Evolutionary conservation across 306 rosid genomes (phyloP), one percentile per base, ranked within the genome.

Genomic region (Cicer chorassanicum): DNA sequence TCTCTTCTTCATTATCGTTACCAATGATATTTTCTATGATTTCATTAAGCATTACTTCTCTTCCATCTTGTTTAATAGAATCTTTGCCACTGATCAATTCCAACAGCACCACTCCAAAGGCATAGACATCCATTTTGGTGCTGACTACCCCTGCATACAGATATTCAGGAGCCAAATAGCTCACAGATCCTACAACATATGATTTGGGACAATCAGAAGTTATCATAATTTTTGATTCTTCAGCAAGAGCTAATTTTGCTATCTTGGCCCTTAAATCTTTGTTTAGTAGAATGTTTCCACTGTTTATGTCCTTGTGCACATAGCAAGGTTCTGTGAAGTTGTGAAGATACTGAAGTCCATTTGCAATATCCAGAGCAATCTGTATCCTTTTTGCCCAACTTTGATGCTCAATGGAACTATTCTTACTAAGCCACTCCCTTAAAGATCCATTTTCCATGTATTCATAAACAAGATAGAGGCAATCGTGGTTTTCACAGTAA

Each of bases 341-440:
- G 85, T 89, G 97, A 61, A 92, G 97, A 88, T 92, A 92, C 65
- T 89, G 86, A 53, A 88, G 93, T 8, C 96, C 93, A 45, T 88
- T 85, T 16, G 96, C 92, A 80, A 89, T 70, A 70, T 92, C 96
- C n/a, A 92, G 51, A 81, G 97, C 93, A 68, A 92, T 88, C 40
- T 80, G 90, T 51, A 88, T 79, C 77, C 93, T 92, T 80, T 55
- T 82, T 16, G 2, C 68, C 92, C 88, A 88, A 64, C 87, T 78
- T 72, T 49, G 59, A 38, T 77, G 80, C 56, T 84, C 85, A 4
- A 13, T 70, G 10, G 85, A 66, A 18, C 13, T 40, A 18, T 59
- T 64, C 78, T 50, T 76, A 12, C 45, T 16, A 5, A 92, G 89
- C 96, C 93, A 92, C 60, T 92, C 90, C 78, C 84, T 84, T 15